These are phyloP conservation scores for Cymbidium sinense DNA, from an alignment of 106 monocot species.

Conservation along the genomic window DNA sequence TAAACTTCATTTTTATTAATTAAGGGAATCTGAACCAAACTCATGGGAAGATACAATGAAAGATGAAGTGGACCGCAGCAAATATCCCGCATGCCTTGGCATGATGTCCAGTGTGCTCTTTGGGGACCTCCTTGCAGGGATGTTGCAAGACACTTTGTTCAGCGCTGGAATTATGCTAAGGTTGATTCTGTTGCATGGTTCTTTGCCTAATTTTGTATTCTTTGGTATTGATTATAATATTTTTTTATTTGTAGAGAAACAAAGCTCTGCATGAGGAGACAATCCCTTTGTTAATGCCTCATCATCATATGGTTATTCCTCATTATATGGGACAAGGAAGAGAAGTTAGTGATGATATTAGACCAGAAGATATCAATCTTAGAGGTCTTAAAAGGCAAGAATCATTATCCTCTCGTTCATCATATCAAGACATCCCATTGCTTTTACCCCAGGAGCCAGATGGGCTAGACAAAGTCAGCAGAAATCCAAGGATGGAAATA, in stretches of 20 bases:
- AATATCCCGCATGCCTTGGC: constrained; percentile 99
- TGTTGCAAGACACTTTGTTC: constrained; percentile 97
- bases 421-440: constrained; percentile 79
- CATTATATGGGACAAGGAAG: constrained; percentile 83
- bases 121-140: constrained; percentile 98
- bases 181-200: constrained; percentile 24
- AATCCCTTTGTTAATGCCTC: constrained; percentile 97
- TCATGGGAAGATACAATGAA: constrained; percentile 98
- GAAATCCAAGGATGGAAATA: constrained; percentile 22
- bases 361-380: constrained; percentile 16
- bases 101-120: constrained; percentile 99
- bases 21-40: constrained; percentile 98
- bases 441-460: constrained; percentile 71
- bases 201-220: background rate
- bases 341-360: constrained; percentile 25
- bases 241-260: constrained; percentile 55
- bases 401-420: constrained; percentile 42
- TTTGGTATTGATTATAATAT: background rate
- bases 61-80: constrained; percentile 85
- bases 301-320: constrained; percentile 99
- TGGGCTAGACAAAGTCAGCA: constrained; percentile 15
- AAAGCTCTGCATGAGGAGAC: constrained; percentile 90
- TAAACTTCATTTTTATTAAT: background rate
- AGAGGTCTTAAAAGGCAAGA: constrained; percentile 31
- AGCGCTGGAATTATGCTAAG: constrained; percentile 99